Base-by-base conservation (phyloP, 768 basidiomycete genomes). In the Kwoniella botswanensis region DNA sequence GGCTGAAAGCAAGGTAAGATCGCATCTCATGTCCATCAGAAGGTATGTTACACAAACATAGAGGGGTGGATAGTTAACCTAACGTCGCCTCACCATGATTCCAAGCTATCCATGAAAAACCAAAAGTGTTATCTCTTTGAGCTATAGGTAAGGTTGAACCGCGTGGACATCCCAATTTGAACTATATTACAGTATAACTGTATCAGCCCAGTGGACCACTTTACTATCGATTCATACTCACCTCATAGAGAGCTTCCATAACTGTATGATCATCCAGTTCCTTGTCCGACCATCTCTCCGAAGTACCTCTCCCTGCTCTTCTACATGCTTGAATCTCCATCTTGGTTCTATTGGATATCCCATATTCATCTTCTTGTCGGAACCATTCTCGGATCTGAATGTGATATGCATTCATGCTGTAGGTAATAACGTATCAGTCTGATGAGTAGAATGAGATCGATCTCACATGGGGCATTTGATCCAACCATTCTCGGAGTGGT, bases 51-150 rank as follows among this genome's bases (percentile, higher is more conserved):
- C 21, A 55, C 15, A n/a, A 52, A n/a, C 15, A 2, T 52, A 15
- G 50, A 52, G 13, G 50, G 50, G 50, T 52, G 50, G 24, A 24
- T 4, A n/a, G 54, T 21, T 2, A 22, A n/a, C 4, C 13, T 15
- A 50, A 15, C 21, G 54, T 22, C 11, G 3, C 5, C 54, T 55
- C 4, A 55, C 54, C 54, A 18, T n/a, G n/a, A 55, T n/a, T 18
- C 54, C 54, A 55, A n/a, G 54, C 54, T 55, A n/a, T n/a, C 54
- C 54, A 55, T 11, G 54, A 55, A 22, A 18, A 55, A 5, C 54
- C 54, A 22, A 10, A 55, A 18, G 54, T 55, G 4, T 55, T 55
- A 18, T 22, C 54, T 55, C 54, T 13, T 7, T n/a, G n/a, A 2
- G 54, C 17, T 21, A 55, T 21, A 22, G 54, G 54, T n/a, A 55